These are phyloP conservation scores for Alnus glutinosa DNA, from an alignment of 306 rosid species.

Conservation along the genomic window DNA sequence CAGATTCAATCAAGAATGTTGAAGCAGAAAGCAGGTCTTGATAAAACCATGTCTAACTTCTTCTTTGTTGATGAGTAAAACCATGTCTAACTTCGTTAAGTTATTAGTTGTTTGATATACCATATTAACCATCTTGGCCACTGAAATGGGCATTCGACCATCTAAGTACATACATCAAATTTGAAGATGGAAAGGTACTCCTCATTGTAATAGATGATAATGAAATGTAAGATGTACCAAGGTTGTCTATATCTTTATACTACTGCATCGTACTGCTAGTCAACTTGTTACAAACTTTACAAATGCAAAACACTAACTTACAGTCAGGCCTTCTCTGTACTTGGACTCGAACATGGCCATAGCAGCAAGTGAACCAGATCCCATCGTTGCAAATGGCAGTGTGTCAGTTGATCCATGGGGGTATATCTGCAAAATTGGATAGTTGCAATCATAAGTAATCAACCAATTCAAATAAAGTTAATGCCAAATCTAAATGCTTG, in stretches of 20 bases:
- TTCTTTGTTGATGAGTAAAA: no score
- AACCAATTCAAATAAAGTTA: slow-evolving; percentile 10
- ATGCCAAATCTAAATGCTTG: slow-evolving; percentile 4
- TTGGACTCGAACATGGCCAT: slow-evolving; percentile 62
- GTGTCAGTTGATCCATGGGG: slow-evolving; percentile 74
- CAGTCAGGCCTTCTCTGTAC: slow-evolving; percentile 70
- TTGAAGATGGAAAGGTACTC: neutral
- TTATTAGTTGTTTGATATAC: neutral
- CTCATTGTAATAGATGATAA: neutral
- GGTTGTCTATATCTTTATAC: neutral
- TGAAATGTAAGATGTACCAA: neutral
- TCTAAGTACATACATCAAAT: neutral
- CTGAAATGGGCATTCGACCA: neutral
- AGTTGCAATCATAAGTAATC: slow-evolving; percentile 12
- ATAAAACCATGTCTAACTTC: neutral
- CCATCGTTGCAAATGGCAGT: slow-evolving; percentile 63
- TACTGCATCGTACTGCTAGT: neutral
- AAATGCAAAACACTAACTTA: slow-evolving; percentile 31
- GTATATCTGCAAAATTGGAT: slow-evolving; percentile 43
- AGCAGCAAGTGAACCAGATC: slow-evolving; percentile 66
- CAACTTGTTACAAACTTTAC: slow-evolving; percentile 6
- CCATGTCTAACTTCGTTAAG: neutral
- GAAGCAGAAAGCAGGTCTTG: neutral
- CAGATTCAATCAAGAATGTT: neutral
- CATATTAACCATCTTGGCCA: neutral